Conservation (phyloP, 2,329 filamentous ascomycete species). For the Cladosporium sp. region DNA sequence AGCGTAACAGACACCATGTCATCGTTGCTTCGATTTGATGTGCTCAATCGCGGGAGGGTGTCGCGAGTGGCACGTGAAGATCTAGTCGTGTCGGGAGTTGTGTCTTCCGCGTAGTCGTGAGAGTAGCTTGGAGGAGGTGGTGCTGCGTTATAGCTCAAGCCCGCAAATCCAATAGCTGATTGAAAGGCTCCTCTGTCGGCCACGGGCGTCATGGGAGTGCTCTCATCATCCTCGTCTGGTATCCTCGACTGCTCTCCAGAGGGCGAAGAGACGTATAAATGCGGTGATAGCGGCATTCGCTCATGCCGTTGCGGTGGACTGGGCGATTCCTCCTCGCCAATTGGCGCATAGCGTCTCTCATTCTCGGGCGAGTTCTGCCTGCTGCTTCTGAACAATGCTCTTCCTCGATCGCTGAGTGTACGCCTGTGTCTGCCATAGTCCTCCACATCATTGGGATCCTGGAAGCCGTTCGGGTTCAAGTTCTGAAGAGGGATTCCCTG, state of each 20-base stretch:
- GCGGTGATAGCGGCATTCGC: conserved; percentile 19
- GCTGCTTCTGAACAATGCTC: conserved; percentile 40
- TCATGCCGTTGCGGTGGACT: conserved; percentile 36
- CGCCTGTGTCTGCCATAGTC: conserved; percentile 35
- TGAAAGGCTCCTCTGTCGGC: conserved; percentile 45
- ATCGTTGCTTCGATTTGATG: conserved; percentile 20
- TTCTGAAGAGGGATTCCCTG: conserved; percentile 68
- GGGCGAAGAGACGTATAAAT: conserved; percentile 36
- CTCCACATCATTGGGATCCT: conserved; percentile 27
- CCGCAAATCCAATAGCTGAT: conserved; percentile 45
- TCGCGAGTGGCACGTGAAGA: conserved; percentile 17
- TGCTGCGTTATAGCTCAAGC: conserved; percentile 41
- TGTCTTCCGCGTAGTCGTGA: conserved; percentile 17
- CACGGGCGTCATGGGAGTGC: conserved; percentile 37
- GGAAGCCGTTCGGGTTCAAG: conserved; percentile 31
- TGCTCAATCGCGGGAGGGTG: conserved; percentile 29
- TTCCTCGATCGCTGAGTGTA: conserved; percentile 47
- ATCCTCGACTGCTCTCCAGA: conserved; percentile 29
- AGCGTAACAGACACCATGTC: conserved; percentile 45
- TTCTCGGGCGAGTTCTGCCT: conserved; percentile 24
- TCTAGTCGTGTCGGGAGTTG: conserved; percentile 12
- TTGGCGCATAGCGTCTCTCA: conserved; percentile 45
- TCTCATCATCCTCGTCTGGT: conserved; percentile 34
- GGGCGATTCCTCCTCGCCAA: conserved; percentile 48
- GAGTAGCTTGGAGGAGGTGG: conserved; percentile 21